Conservation (phyloP, 306 rosid species). For the Cercis canadensis region DNA sequence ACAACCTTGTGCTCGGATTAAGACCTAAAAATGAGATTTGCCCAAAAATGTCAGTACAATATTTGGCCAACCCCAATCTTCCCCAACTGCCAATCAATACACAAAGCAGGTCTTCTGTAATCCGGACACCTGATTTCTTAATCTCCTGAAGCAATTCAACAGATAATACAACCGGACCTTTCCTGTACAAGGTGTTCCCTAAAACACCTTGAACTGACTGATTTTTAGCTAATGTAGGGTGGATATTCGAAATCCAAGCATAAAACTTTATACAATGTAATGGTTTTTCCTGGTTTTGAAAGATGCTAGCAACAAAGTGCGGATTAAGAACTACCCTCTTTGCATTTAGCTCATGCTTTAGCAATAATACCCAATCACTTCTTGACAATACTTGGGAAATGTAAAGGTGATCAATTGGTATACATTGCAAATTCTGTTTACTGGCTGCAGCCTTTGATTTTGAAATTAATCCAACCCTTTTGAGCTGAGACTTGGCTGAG, state of each 20-base stretch:
- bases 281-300: conserved; percentile 74
- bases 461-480: conserved; percentile 18
- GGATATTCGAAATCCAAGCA: conserved; percentile 65
- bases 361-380: conserved; percentile 66
- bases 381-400: conserved; percentile 60
- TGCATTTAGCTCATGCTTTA: conserved; percentile 61
- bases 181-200: conserved; percentile 43
- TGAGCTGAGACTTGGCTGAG: conserved; percentile 22
- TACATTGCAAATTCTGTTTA: background rate
- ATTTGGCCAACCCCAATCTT: conserved; percentile 76
- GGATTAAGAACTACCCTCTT: conserved; percentile 49
- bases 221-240: conserved; percentile 53
- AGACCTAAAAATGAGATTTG: conserved; percentile 72
- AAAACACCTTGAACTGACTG: conserved; percentile 56
- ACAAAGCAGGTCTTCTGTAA: conserved; percentile 68
- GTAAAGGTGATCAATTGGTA: conserved; percentile 53
- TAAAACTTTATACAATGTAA: conserved; percentile 59
- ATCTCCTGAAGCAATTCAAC: conserved; percentile 65
- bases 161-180: conserved; percentile 71
- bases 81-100: conserved; percentile 85
- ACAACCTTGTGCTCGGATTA: conserved; percentile 70
- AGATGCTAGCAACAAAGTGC: conserved; percentile 52
- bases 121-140: conserved; percentile 52
- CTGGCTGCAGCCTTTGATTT: conserved; percentile 29
- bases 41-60: conserved; percentile 69